Base-by-base conservation (phyloP, 2,329 filamentous ascomycete genomes). In the Periconia digitata region DNA sequence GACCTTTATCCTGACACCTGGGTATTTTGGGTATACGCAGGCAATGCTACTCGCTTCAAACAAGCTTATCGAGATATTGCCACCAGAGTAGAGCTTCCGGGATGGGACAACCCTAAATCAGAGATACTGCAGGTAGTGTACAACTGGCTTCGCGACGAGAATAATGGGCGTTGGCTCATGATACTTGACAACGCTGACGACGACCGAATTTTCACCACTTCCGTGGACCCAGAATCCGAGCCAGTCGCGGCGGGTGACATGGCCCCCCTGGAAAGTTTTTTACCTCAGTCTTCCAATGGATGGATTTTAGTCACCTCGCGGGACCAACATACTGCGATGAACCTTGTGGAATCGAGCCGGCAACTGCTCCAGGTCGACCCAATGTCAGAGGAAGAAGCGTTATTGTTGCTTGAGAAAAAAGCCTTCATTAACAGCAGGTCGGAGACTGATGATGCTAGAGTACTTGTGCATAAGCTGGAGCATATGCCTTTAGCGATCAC, bases 401-500 rank as follows among this genome's bases (percentile, higher is more conserved):
- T 58, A 10, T 40, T 38, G 2, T 57, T 71, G 13, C 49, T 67
- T 15, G 18, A 51, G 20, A 62, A 49, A 10, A 63, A 55, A 41
- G 44, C 66, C 18, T n/a, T 17, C 22, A 40, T 52, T 39, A 21
- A 41, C 20, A n/a, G n/a, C n/a, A n/a, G n/a, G n/a, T n/a, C n/a
- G n/a, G n/a, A n/a, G n/a, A n/a, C n/a, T 35, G 40, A 34, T 3
- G 51, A 52, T 12, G 43, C 44, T 3, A 49, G 41, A 23, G 49
- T 36, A 38, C 49, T 59, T 27, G 47, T 53, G 16, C 22, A 43
- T 2, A 58, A 60, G 15, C 62, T 72, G 2, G 69, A 69, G 2
- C 50, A 44, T 40, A 65, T 71, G 34, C 70, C 70, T 10, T 63
- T 71, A 18, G 67, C 66, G 0, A 63, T 72, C 6, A 43, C 59